Conservation (phyloP, 1,139 yeast species). For the Geotrichum aggregatum region DNA sequence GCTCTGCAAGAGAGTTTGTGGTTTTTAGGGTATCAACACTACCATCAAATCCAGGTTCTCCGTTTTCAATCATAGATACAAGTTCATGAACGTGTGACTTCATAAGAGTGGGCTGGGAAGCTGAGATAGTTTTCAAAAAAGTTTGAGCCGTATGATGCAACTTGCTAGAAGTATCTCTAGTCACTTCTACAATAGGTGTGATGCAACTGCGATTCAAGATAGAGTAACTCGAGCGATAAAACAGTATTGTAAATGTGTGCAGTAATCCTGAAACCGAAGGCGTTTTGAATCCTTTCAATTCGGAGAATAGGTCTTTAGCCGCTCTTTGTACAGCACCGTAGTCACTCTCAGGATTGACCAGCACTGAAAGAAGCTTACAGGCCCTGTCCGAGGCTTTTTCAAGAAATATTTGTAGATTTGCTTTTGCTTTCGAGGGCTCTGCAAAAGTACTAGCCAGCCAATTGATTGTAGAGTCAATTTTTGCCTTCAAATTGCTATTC, state of each 20-base stretch:
- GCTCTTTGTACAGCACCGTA: conserved; percentile 57
- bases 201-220: conserved; percentile 65
- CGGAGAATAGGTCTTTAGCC: conserved; percentile 50
- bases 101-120: conserved; percentile 59
- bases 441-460: conserved; percentile 58
- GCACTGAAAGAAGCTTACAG: conserved; percentile 12
- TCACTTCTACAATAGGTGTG: conserved; percentile 48
- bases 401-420: conserved; percentile 51
- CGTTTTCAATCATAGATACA: conserved; percentile 41
- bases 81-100: conserved; percentile 56
- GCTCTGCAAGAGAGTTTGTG: conserved; percentile 54
- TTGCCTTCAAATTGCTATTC: conserved; percentile 33
- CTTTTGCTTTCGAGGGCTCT: conserved; percentile 47
- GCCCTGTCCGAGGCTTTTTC: conserved; percentile 14
- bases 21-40: conserved; percentile 51
- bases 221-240: conserved; percentile 60
- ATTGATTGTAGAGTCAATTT: conserved; percentile 53
- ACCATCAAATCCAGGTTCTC: conserved; percentile 35
- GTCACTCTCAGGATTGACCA: conserved; percentile 54
- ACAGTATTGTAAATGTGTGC: conserved; percentile 45
- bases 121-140: conserved; percentile 58
- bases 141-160: conserved; percentile 46
- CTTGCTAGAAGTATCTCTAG: conserved; percentile 41
- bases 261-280: not conserved
- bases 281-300: conserved; percentile 4